Base-by-base conservation (phyloP, 805 yeast species). In the Cyberlindnera samutprakarnensis region DNA sequence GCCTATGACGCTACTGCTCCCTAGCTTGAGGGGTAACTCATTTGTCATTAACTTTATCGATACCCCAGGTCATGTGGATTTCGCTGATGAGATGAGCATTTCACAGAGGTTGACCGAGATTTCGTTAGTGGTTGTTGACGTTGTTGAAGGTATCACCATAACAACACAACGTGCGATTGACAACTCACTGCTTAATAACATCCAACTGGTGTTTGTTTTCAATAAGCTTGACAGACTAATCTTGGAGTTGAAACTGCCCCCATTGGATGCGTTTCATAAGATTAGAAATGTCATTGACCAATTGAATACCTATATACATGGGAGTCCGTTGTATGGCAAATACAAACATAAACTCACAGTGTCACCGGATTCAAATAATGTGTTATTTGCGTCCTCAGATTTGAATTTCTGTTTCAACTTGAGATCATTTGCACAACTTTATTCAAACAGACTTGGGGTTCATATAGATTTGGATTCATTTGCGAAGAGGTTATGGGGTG, bases 11-110 rank as follows among this genome's bases (percentile, higher is more conserved):
- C 43, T 84, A 8, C 51, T 88, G 6, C 53, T 79, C 12, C 71
- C 69, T 1, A 73, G 74, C 47, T 39, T 72, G 18, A 57, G 57
- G 12, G 70, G 64, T 2, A 72, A 70, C 39, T 78, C 94, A 0
- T 56, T 61, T 13, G 71, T 73, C 0, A 46, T 78, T 14, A 84
- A 81, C 47, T 39, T 88, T 1, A 42, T 86, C 1, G 99, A 94
- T 47, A 64, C 95, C 0, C 99, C 99, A 0, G 99, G 99, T 0
- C 97, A 92, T 55, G 70, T 72, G 0, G 78, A 86, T 48, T 92
- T 92, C 48, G 58, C 65, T 18, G 96, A 86, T 49, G 96, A 92
- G 44, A 57, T 74, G 4, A 66, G 73, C 0, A 66, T 72, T 0
- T 69, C 82, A 0, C 53, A 77, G 8, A 54, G 72, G 15, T 61